These are phyloP conservation scores for Cornus kousa DNA, from an alignment of 148 eudicot genomes.

Conservation along the genomic window DNA sequence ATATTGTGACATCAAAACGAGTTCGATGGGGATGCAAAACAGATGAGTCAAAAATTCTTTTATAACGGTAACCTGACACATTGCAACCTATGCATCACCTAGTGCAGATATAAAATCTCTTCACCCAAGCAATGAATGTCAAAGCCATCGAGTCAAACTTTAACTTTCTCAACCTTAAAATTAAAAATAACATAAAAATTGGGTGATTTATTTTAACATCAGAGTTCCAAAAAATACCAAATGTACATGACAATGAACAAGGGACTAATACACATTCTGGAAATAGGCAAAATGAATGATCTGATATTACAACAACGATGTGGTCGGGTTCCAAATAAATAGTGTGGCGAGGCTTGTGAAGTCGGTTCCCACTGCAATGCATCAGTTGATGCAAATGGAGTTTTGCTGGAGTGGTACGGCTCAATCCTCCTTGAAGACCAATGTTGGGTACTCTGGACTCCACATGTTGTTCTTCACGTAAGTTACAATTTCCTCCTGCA, in stretches of 20 bases:
- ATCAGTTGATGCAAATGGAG: not conserved
- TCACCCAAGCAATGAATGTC: no score
- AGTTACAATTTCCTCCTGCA: constrained; percentile 72
- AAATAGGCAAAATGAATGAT: not conserved
- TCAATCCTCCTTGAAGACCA: constrained; percentile 73
- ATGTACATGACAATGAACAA: not conserved
- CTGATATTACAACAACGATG: not conserved
- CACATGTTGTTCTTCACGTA: constrained; percentile 85
- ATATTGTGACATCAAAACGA: no score
- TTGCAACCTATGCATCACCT: no score
- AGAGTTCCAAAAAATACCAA: not conserved
- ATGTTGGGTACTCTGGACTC: constrained; percentile 84
- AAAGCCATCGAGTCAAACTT: no score
- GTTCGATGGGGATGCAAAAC: no score
- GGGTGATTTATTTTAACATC: not conserved
- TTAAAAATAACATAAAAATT: not conserved
- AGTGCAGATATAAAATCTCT: no score
- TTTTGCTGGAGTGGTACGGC: not conserved
- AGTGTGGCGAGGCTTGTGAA: no score
- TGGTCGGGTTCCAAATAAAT: not conserved
- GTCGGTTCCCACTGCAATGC: not conserved
- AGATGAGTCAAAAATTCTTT: no score
- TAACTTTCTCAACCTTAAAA: no score
- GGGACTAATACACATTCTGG: not conserved
- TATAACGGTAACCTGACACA: no score